A percentile compares a stretch with the other conserved stretches of the same genome.
Evolutionary conservation across 352 stramenopile species (phyloP).

Genomic region (Pythium scleroteichum): DNA sequence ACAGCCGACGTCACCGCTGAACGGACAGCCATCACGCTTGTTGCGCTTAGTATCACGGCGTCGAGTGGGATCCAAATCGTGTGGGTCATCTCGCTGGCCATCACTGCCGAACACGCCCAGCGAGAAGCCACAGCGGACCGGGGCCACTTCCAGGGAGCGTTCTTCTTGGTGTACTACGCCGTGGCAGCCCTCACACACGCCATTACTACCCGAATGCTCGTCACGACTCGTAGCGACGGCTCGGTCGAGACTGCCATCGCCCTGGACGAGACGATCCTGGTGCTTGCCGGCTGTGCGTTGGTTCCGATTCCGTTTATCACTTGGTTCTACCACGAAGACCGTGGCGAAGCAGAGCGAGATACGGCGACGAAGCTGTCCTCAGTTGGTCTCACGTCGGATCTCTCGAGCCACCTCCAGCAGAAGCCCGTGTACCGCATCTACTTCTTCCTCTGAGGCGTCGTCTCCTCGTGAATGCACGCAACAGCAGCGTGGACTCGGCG

Average conservation of each 20-base stretch:
- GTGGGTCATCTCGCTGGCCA: constrained; percentile 42
- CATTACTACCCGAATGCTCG: constrained; percentile 25
- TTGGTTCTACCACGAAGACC: constrained; percentile 1
- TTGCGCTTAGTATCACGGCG: constrained; percentile 1
- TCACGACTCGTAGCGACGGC: neutral
- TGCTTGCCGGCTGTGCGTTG: constrained; percentile 1
- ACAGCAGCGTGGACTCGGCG: constrained; percentile 2
- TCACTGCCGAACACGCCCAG: constrained; percentile 57
- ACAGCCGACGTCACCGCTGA: neutral
- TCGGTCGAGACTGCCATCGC: neutral
- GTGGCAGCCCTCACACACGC: constrained; percentile 30
- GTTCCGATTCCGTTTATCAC: constrained; percentile 11
- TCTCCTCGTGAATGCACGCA: constrained; percentile 10
- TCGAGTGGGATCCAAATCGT: constrained; percentile 23
- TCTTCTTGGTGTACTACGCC: constrained; percentile 43
- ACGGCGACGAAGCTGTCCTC: constrained; percentile 1
- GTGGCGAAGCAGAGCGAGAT: neutral
- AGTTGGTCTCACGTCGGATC: neutral
- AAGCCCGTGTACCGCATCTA: constrained; percentile 20
- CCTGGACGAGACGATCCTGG: neutral
- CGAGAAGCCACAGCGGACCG: constrained; percentile 41
- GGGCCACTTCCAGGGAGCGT: constrained; percentile 42
- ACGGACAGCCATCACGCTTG: neutral
- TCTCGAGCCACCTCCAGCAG: constrained; percentile 14
- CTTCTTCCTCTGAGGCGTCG: constrained; percentile 18